These are phyloP conservation scores for Westerdykella sp. DNA, from an alignment of 2,329 filamentous ascomycete genomes.

Conservation along the genomic window DNA sequence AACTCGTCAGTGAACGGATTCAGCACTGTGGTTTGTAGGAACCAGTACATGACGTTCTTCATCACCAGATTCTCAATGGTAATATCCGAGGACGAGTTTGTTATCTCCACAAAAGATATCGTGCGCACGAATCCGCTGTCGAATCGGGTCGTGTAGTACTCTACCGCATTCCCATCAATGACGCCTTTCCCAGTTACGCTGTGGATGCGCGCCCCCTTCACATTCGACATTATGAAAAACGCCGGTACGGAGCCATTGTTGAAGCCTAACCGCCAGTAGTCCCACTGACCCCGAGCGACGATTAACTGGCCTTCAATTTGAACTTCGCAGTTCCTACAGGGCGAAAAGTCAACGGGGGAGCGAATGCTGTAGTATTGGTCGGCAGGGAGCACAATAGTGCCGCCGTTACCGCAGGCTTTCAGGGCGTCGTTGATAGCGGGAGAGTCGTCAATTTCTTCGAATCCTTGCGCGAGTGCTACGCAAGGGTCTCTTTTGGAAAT, in stretches of 20 bases:
- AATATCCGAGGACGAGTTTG: constrained; percentile 33
- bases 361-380: constrained; percentile 41
- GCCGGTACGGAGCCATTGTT: constrained; percentile 36
- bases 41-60: constrained; percentile 42
- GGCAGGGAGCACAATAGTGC: constrained; percentile 42
- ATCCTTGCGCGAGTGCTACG: constrained; percentile 27
- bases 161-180: constrained; percentile 43
- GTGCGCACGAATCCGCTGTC: constrained; percentile 1
- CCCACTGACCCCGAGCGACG: constrained; percentile 31
- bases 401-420: constrained; percentile 37
- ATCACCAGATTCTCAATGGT: constrained; percentile 34
- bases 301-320: constrained; percentile 44
- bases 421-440: constrained; percentile 43
- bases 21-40: background rate
- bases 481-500: constrained; percentile 21
- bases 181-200: constrained; percentile 38
- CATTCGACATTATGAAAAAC: constrained; percentile 32
- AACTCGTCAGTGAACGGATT: background rate
- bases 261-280: constrained; percentile 34
- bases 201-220: constrained; percentile 37
- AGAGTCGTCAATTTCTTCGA: constrained; percentile 36
- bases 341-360: constrained; percentile 39
- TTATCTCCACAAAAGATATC: constrained; percentile 42
- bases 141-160: constrained; percentile 30
- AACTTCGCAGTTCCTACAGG: constrained; percentile 42